phyloP scores from a whole-genome alignment of 225 moss, liverwort and hornwort species.

The Marchantia polymorpha region DNA sequence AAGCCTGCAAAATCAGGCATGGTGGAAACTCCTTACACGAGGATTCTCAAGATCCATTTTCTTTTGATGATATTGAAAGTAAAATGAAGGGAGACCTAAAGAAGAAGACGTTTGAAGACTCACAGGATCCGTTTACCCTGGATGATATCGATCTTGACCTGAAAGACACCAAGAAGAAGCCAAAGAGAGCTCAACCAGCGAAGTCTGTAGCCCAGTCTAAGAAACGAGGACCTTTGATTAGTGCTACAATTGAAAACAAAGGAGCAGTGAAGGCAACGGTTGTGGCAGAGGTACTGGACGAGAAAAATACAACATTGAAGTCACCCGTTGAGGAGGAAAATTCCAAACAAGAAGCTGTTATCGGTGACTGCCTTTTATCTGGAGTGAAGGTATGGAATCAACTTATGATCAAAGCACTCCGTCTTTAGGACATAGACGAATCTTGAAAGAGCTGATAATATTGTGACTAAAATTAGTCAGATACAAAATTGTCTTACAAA shows the following conservation, averaged over 20 bases:
- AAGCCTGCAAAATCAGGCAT: constrained; percentile 5
- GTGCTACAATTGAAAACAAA: constrained; percentile 11
- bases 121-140: constrained; percentile 85
- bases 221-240: constrained; percentile 33
- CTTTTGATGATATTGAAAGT: constrained; percentile 59
- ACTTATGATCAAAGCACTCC: too few relatives aligned
- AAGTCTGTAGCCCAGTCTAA: constrained; percentile 33
- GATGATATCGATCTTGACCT: constrained; percentile 67
- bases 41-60: constrained; percentile 78
- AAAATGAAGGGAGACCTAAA: constrained; percentile 42
- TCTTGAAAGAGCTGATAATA: too few relatives aligned
- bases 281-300: constrained; percentile 22
- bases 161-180: constrained; percentile 52
- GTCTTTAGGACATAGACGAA: too few relatives aligned
- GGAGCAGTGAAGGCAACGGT: constrained; percentile 6
- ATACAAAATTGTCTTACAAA: too few relatives aligned
- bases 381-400: constrained; percentile 73
- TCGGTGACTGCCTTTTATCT: constrained; percentile 78
- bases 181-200: constrained; percentile 52
- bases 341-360: constrained; percentile 54
- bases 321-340: constrained; percentile 50
- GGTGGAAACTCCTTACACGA: constrained; percentile 28
- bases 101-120: constrained; percentile 59
- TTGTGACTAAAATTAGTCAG: background rate
- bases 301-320: constrained; percentile 22